Evolutionary conservation across 441 rosid species (phyloP).

Genomic region (Raphanus hybrid): DNA sequence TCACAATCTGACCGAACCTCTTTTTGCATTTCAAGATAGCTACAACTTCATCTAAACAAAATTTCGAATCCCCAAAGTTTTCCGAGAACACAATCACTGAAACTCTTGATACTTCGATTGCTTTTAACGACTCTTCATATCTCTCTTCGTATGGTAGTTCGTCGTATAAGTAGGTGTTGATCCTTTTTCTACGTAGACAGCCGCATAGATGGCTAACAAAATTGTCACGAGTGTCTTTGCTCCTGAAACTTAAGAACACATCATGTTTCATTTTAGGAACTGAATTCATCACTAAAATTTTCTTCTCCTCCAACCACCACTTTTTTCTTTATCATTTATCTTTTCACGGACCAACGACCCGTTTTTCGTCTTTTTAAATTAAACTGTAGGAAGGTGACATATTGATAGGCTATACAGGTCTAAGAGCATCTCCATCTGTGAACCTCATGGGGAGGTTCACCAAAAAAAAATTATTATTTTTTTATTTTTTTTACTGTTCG

Average conservation of each 20-base stretch:
- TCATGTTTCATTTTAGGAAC: slow-evolving; percentile 19
- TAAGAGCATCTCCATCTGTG: too few relatives aligned
- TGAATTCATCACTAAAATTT: not conserved
- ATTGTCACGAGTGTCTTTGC: slow-evolving; percentile 36
- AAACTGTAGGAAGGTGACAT: not conserved
- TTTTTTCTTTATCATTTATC: not conserved
- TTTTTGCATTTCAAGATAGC: slow-evolving; percentile 38
- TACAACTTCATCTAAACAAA: slow-evolving; percentile 45
- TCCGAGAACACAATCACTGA: slow-evolving; percentile 39
- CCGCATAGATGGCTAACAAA: slow-evolving; percentile 42
- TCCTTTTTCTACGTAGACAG: slow-evolving; percentile 28
- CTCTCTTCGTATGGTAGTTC: slow-evolving; percentile 24
- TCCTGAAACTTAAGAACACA: slow-evolving; percentile 23
- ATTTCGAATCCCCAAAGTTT: slow-evolving; percentile 34
- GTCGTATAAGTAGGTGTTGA: slow-evolving; percentile 28
- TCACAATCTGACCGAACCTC: slow-evolving; percentile 35
- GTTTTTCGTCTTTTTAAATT: not conserved
- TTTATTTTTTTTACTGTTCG: too few relatives aligned
- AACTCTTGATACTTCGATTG: slow-evolving; percentile 38
- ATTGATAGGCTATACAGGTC: not conserved
- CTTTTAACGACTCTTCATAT: slow-evolving; percentile 27
- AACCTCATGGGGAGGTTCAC: too few relatives aligned
- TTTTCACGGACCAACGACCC: not conserved
- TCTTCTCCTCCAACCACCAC: not conserved
- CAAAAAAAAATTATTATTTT: too few relatives aligned